phyloP scores from a whole-genome alignment of 108 stramenopile genomes.

The Discostella pseudostelligera region DNA sequence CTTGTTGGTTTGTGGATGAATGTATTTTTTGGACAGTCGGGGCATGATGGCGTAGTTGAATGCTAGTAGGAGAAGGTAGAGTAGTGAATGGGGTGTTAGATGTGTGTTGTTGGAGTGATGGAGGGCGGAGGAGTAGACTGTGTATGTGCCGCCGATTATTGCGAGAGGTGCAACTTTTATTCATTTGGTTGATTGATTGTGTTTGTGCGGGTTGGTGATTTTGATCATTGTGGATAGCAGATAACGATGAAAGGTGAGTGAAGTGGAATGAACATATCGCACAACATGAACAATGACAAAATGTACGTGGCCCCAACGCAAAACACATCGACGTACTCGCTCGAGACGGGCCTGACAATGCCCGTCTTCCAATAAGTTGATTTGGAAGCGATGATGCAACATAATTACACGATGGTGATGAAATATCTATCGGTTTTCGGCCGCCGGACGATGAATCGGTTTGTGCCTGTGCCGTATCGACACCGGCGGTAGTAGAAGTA shows the following conservation, averaged over 20 bases:
- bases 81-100: slow-evolving; percentile 47
- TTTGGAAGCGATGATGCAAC: not conserved
- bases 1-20: slow-evolving; percentile 49
- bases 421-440: too few relatives aligned
- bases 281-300: too few relatives aligned
- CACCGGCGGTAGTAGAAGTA: too few relatives aligned
- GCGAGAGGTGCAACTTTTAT: slow-evolving; percentile 38
- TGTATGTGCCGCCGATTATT: slow-evolving; percentile 30
- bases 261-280: too few relatives aligned
- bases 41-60: slow-evolving; percentile 88
- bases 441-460: too few relatives aligned
- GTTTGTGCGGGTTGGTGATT: not conserved
- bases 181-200: not conserved
- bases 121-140: slow-evolving; percentile 32
- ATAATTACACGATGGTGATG: not conserved
- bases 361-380: not conserved
- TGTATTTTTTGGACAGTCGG: slow-evolving; percentile 57
- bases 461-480: too few relatives aligned
- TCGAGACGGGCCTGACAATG: slow-evolving; percentile 18
- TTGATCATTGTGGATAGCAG: too few relatives aligned
- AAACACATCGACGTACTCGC: slow-evolving; percentile 22
- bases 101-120: not conserved
- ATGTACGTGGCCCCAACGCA: too few relatives aligned
- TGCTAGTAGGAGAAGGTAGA: slow-evolving; percentile 68
- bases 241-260: too few relatives aligned